Evolutionary conservation across 768 basidiomycete genomes (phyloP), one percentile per base, ranked within the genome.

Genomic region (Lactifluus pinguis): DNA sequence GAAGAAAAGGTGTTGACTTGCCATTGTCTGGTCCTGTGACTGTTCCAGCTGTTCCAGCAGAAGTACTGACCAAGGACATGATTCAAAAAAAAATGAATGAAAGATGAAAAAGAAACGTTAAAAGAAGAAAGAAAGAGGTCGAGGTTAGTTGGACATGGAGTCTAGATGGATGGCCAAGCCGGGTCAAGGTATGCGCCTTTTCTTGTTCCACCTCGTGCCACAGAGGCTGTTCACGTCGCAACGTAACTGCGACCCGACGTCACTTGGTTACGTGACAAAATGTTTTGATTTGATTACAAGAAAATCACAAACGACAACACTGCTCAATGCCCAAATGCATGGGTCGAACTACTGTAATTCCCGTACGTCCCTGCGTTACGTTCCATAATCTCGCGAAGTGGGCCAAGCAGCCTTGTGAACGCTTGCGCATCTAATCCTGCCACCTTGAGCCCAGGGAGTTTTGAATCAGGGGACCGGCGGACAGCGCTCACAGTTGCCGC

Each of bases 401-500:
- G 93, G 4, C 95, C 95, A 36, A 99, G 83, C 47, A 99, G 76
- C 44, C 95, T 85, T 13, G 93, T 97, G 70, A 99, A 99, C 19
- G 95, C 89, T 60, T 89, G 83, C 39, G 92, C 92, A 68, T 94
- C 94, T 65, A 99, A 78, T 10, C 92, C 92, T 7, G 95, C 95
- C 13, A 98, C 92, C 72, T 95, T 92, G 47, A 99, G 82, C 71
- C 87, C 91, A 11, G 79, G 80, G 62, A 72, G 57, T 17, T 53
- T 69, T 29, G 77, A 73, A 38, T 74, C 71, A 45, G 82, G 78
- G 0, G 65, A 65, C 9, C 86, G 78, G 52, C 75, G 71, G 15
- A 86, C 72, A 4, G 93, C 93, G 65, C 92, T 92, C 59, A 99
- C 94, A 14, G 95, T 98, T n/a, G 95, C 95, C 2, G 95, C 95